Base-by-base conservation (phyloP, 192 early-diverging fungal genomes). In the Obelidium mucronatum region DNA sequence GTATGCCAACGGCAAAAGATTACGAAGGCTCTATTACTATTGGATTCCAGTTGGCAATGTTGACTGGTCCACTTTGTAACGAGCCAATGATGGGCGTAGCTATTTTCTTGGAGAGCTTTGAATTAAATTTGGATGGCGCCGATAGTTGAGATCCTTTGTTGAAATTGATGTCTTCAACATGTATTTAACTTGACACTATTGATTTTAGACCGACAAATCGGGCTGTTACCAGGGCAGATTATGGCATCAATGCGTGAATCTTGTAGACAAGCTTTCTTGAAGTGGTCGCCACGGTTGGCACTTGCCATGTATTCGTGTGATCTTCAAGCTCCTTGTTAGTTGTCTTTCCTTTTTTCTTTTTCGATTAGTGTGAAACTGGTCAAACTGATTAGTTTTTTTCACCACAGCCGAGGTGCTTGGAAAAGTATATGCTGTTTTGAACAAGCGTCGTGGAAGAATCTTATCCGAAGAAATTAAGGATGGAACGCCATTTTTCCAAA, bases 251-350 rank as follows among this genome's bases (percentile, higher is more conserved):
- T 95, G 79, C 90, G 91, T 33, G 96, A 97, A 68, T 92, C 91
- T 11, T 93, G 93, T 68, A 85, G 88, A 56, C 84, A 90, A 40
- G 92, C 92, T 3, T 98, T 98, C 76, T 78, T 99, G 74, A 87
- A 93, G 30, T 98, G 95, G 93, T 97, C 96, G 54, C 95, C 97
- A 17, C 90, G 98, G 15, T 82, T 99, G n/a, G 88, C 93, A 79
- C 81, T 98, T 74, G 98, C 98, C 37, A 97, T 94, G 90, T 99
- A 99, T 76, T 90, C 93, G 1, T 98, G 96, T 78, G 98, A 97
- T 76, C 93, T 99, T 58, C 97, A 99, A 78, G 91, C 96, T 5
- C 90, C 92, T n/a, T 85, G 92, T 92, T 82, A 80, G 81, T 36
- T 31, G 28, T 22, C 24, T 51, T 59, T 52, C 33, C 11, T 5